These are phyloP conservation scores for Penicillium frequentans DNA, from an alignment of 2,329 filamentous ascomycete genomes.

Conservation along the genomic window DNA sequence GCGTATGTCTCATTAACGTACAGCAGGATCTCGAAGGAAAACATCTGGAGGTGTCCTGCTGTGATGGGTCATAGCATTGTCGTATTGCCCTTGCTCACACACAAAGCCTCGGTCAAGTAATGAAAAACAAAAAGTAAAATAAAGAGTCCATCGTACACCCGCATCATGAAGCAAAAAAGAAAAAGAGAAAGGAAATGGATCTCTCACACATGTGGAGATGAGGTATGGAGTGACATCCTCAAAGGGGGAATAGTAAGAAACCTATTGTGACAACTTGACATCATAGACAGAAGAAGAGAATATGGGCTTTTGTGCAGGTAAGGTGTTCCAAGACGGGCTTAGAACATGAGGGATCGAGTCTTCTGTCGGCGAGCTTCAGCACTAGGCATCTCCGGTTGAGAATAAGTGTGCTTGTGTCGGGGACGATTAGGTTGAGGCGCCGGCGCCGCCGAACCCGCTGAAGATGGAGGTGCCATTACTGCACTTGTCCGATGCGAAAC, in stretches of 20 bases:
- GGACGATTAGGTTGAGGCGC: slow-evolving; percentile 32
- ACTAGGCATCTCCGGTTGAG: slow-evolving; percentile 39
- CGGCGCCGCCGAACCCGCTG: slow-evolving; percentile 27
- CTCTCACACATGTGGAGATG: slow-evolving; percentile 10
- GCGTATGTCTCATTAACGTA: slow-evolving; percentile 20
- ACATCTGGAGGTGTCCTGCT: slow-evolving; percentile 24
- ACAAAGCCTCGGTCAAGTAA: slow-evolving; percentile 6
- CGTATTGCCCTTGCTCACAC: slow-evolving; percentile 15
- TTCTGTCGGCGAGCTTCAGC: slow-evolving; percentile 41
- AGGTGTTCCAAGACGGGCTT: slow-evolving; percentile 12
- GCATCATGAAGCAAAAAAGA: slow-evolving; percentile 10
- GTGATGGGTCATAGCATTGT: slow-evolving; percentile 23
- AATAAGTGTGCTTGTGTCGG: slow-evolving; percentile 42
- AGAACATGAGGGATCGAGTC: slow-evolving; percentile 44
- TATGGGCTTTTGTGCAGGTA: slow-evolving; percentile 11
- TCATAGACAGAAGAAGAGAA: slow-evolving; percentile 27
- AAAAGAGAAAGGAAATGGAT: neutral
- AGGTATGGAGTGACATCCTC: slow-evolving; percentile 11
- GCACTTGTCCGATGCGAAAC: slow-evolving; percentile 24
- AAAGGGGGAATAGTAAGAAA: slow-evolving; percentile 18
- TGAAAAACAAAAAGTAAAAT: slow-evolving; percentile 11
- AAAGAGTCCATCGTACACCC: slow-evolving; percentile 21
- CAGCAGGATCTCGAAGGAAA: slow-evolving; percentile 20
- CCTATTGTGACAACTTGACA: slow-evolving; percentile 26
- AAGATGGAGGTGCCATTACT: slow-evolving; percentile 18